Conservation (phyloP, 2,329 filamentous ascomycete species). For the Fusarium sacchari region DNA sequence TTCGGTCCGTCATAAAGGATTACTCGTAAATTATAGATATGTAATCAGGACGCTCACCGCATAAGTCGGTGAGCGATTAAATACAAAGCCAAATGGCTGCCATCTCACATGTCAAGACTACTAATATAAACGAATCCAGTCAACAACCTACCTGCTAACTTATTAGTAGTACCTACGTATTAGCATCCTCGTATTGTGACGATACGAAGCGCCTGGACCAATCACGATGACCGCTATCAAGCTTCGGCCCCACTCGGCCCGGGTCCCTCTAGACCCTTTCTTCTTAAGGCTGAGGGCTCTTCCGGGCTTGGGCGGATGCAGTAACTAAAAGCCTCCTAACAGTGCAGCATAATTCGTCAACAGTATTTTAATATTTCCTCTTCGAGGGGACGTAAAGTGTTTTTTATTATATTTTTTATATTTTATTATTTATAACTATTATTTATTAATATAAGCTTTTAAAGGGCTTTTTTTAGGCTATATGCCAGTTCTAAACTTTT, state of each 20-base stretch:
- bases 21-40: neutral
- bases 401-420: no score
- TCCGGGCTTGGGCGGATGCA: neutral
- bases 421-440: no score
- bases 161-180: no score
- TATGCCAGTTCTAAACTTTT: no score
- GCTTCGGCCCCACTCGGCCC: conserved; percentile 26
- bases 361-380: conserved; percentile 2
- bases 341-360: neutral
- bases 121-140: neutral
- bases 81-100: neutral
- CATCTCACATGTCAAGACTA: neutral
- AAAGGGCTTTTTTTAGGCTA: no score
- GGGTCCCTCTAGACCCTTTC: conserved; percentile 7
- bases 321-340: neutral
- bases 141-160: no score
- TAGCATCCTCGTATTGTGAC: neutral
- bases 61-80: neutral
- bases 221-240: neutral
- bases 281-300: neutral
- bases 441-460: no score
- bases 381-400: no score
- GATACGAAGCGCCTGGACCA: neutral
- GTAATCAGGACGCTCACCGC: neutral
- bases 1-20: no score